Conservation (phyloP, 805 yeast genomes). For the Komagataella pseudopastoris region DNA sequence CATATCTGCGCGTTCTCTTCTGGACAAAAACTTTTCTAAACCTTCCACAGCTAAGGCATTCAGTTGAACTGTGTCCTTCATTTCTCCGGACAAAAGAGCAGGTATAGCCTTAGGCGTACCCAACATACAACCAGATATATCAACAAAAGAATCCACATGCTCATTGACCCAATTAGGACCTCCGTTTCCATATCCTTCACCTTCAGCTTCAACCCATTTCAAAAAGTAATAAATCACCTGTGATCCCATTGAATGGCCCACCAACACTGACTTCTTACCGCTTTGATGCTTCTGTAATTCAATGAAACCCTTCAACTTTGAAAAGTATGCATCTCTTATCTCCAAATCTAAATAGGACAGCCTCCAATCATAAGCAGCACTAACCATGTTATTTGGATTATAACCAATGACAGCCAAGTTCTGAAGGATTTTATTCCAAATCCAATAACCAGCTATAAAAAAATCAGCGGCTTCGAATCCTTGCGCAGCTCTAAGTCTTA, state of each 20-base stretch:
- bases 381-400: constrained; percentile 79
- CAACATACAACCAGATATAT: constrained; percentile 78
- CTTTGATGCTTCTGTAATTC: constrained; percentile 41
- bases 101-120: constrained; percentile 95
- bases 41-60: constrained; percentile 91
- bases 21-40: constrained; percentile 82
- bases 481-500: constrained; percentile 78
- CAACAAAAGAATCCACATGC: constrained; percentile 67
- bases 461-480: constrained; percentile 97
- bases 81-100: constrained; percentile 91
- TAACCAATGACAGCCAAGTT: constrained; percentile 90
- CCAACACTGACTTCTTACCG: constrained; percentile 59
- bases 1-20: constrained; percentile 81
- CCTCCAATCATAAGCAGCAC: constrained; percentile 96
- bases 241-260: constrained; percentile 95
- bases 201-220: constrained; percentile 94
- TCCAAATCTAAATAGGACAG: constrained; percentile 83
- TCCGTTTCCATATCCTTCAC: constrained; percentile 75
- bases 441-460: constrained; percentile 96
- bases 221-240: constrained; percentile 80
- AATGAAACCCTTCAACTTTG: constrained; percentile 58
- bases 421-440: constrained; percentile 94
- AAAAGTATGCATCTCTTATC: constrained; percentile 73
- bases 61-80: constrained; percentile 93
- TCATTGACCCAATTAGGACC: constrained; percentile 82